A percentile compares a stretch with the other conserved stretches of the same genome.
Conservation (phyloP, 192 early-diverging fungal species). For the Mortierella hygrophila region DNA sequence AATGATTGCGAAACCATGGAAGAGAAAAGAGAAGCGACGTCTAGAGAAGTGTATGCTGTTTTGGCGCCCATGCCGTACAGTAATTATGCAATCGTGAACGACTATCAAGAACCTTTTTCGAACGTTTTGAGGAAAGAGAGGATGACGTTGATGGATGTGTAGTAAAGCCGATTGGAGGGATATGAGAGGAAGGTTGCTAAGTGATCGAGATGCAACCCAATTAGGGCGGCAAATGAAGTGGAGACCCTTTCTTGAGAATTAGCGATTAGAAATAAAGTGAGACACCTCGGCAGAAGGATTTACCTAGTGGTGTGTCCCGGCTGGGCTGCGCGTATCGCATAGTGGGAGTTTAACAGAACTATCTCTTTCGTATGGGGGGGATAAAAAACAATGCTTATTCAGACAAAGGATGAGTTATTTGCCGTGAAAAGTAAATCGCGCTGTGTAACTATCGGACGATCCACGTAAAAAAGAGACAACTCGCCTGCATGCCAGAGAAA, state of each 20-base stretch:
- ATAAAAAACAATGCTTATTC: neutral
- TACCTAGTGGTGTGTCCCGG: neutral
- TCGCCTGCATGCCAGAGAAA: neutral
- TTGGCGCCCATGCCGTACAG: neutral
- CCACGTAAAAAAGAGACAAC: neutral
- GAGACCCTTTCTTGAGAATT: too few species aligned
- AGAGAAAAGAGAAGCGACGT: neutral
- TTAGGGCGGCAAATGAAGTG: neutral
- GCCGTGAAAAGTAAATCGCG: neutral
- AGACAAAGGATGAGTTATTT: neutral
- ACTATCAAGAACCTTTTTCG: neutral
- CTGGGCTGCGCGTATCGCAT: too few species aligned
- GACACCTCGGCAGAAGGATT: neutral
- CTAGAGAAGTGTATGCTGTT: neutral
- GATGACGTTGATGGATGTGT: neutral
- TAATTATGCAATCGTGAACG: too few species aligned
- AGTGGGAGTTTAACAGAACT: too few species aligned
- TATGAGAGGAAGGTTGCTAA: neutral
- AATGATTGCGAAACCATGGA: neutral
- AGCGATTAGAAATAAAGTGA: neutral
- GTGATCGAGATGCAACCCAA: conserved; percentile 41
- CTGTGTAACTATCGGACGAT: neutral
- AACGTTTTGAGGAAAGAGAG: neutral
- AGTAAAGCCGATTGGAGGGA: neutral
- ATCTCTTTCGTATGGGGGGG: too few species aligned